Percentiles rank a stretch among this genome's conserved stretches.
These are phyloP conservation scores for Pseudogymnoascus sp. DNA, from an alignment of 2,329 filamentous ascomycete genomes.

Conservation along the genomic window DNA sequence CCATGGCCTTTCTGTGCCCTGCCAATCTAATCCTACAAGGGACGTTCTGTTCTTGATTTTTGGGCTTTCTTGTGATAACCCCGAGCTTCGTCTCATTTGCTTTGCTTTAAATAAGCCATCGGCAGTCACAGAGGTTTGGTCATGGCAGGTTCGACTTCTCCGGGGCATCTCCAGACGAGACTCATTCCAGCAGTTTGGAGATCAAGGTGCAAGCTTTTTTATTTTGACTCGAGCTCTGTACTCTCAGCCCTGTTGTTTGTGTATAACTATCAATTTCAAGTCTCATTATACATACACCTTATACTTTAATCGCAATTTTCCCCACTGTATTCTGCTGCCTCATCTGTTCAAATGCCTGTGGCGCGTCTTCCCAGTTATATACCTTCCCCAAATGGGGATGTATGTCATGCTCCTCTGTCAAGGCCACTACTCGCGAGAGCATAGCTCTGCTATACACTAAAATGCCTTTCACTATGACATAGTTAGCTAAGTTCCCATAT, in stretches of 20 bases:
- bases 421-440: neutral
- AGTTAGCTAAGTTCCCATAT: neutral
- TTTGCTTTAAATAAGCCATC: no score
- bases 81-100: no score
- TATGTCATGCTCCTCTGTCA: conserved; percentile 1
- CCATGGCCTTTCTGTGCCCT: no score
- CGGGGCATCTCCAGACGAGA: no score
- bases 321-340: neutral
- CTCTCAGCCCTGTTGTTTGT: neutral
- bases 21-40: no score
- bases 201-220: no score
- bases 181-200: no score
- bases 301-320: conserved; percentile 14
- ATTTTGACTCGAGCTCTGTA: no score
- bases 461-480: neutral
- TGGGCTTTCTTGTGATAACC: no score
- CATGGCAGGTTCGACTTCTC: no score
- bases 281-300: neutral
- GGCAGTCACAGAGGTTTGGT: no score
- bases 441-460: neutral
- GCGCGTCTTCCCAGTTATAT: neutral
- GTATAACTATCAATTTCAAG: neutral
- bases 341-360: neutral
- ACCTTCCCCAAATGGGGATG: conserved; percentile 2
- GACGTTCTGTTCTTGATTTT: no score